Evolutionary conservation across 257 asterid genomes (phyloP), one percentile per base, ranked within the genome.

Genomic region (Echium plantagineum): DNA sequence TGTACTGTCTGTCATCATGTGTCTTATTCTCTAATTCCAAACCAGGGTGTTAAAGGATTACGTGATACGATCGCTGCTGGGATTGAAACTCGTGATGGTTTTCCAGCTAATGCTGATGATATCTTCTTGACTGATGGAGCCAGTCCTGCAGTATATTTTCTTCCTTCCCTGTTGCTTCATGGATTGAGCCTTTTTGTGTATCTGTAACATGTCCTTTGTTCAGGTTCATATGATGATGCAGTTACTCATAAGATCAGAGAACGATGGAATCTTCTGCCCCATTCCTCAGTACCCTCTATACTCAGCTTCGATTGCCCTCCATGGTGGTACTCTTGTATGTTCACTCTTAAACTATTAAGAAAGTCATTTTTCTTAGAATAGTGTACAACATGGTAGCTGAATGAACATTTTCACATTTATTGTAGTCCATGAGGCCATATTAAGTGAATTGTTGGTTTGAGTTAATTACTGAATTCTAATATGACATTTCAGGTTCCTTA

Each of bases 141-240:
- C 57, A 89, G 99, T 82, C 99, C 99, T 53, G 99, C 95, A 71
- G 99, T 93, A n/a, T n/a, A n/a, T n/a, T n/a, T n/a, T n/a, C n/a
- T n/a, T n/a, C n/a, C n/a, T n/a, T n/a, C n/a, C n/a, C n/a, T n/a
- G n/a, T n/a, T n/a, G n/a, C n/a, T n/a, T n/a, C n/a, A n/a, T n/a
- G n/a, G n/a, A n/a, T n/a, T n/a, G n/a, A n/a, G n/a, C n/a, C n/a
- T n/a, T n/a, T n/a, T n/a, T n/a, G n/a, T n/a, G n/a, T n/a, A n/a
- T n/a, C n/a, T n/a, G n/a, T n/a, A n/a, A n/a, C n/a, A n/a, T n/a
- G n/a, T n/a, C n/a, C n/a, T 54, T 63, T 59, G 55, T 63, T 51
- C 82, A 93, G 99, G 99, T 93, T 68, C 99, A 93, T 69, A 89
- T 93, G 99, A 93, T 93, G 99, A 93, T 93, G 97, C 99, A 89